phyloP scores from a whole-genome alignment of 495 filamentous ascomycete species.

The Podospora comata region DNA sequence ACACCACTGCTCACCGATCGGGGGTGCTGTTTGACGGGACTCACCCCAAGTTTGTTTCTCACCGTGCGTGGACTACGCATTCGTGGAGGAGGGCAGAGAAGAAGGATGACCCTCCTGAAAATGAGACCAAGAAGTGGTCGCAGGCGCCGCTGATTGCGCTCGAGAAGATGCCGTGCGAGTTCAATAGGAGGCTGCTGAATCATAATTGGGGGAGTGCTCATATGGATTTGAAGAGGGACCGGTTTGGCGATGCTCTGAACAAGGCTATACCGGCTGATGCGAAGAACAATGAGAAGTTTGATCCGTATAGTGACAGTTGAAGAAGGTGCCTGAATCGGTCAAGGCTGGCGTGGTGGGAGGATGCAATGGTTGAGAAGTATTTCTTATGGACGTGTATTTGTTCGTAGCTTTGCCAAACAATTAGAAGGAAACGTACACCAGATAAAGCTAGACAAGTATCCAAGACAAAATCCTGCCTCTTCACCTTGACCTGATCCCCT shows the following conservation, averaged over 20 bases:
- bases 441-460: too few species aligned
- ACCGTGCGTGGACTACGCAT: background rate
- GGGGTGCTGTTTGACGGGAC: background rate
- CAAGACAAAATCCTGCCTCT: too few species aligned
- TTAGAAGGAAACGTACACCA: too few species aligned
- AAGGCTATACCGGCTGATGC: background rate
- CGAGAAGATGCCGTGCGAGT: conserved; percentile 3
- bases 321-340: too few species aligned
- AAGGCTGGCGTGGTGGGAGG: background rate
- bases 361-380: background rate
- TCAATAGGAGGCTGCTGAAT: conserved; percentile 1
- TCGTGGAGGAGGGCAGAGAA: background rate
- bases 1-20: background rate
- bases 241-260: background rate
- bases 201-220: background rate
- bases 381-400: too few species aligned
- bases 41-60: conserved; percentile 7
- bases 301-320: background rate
- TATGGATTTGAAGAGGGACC: background rate
- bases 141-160: background rate
- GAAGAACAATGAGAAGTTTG: background rate
- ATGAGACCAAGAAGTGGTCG: background rate
- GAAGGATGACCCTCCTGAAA: background rate
- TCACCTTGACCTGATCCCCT: too few species aligned
- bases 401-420: too few species aligned